Evolutionary conservation across 768 basidiomycete species (phyloP).

Genomic region (Terana coerulea): DNA sequence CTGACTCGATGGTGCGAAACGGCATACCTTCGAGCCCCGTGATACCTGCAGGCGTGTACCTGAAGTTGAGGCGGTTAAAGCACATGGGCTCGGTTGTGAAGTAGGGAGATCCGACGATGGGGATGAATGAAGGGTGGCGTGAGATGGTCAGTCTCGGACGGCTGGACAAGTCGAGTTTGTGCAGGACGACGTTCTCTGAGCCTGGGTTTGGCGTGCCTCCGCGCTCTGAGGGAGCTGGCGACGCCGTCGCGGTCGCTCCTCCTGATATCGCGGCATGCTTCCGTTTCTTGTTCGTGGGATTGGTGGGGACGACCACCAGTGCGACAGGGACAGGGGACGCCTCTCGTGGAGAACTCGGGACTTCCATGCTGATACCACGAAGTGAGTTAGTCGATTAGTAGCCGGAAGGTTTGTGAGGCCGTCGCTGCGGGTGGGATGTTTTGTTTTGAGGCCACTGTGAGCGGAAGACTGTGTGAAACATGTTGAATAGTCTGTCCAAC

Average conservation of each 20-base stretch:
- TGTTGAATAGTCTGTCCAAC: slow-evolving; percentile 4
- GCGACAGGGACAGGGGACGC: slow-evolving; percentile 33
- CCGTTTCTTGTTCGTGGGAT: slow-evolving; percentile 37
- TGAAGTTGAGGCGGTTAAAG: slow-evolving; percentile 73
- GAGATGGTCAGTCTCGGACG: slow-evolving; percentile 71
- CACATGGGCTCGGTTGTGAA: slow-evolving; percentile 68
- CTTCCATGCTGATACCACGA: slow-evolving; percentile 21
- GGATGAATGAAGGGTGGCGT: slow-evolving; percentile 67
- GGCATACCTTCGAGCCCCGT: slow-evolving; percentile 54
- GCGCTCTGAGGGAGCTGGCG: slow-evolving; percentile 33
- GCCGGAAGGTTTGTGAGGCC: too few relatives aligned
- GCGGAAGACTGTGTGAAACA: too few relatives aligned
- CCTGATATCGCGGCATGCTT: slow-evolving; percentile 43
- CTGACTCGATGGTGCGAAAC: slow-evolving; percentile 79
- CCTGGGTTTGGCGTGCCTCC: slow-evolving; percentile 28
- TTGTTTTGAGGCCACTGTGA: neutral
- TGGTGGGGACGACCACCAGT: slow-evolving; percentile 20
- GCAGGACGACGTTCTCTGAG: slow-evolving; percentile 50
- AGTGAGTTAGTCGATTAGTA: neutral
- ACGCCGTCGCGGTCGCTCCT: slow-evolving; percentile 26
- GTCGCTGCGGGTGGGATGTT: too few relatives aligned
- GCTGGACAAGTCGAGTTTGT: slow-evolving; percentile 58
- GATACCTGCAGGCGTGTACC: slow-evolving; percentile 79
- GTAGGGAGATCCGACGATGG: slow-evolving; percentile 49
- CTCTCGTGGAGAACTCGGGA: slow-evolving; percentile 23